Conservation (phyloP, 805 yeast species). For the Candida wancherniae region DNA sequence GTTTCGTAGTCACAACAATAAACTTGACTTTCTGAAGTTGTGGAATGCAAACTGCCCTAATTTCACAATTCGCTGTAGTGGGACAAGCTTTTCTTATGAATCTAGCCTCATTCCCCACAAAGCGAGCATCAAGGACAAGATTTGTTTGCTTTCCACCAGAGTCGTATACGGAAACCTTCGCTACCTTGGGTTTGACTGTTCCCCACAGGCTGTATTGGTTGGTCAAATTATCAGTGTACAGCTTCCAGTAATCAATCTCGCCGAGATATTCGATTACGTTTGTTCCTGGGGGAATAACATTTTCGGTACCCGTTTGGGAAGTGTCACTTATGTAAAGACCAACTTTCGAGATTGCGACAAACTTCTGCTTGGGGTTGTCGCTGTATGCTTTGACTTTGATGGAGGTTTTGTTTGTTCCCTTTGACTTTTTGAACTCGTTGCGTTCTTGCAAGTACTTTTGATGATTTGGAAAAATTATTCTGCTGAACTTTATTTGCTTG, state of each 20-base stretch:
- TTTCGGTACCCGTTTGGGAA: constrained; percentile 9
- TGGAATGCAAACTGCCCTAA: constrained; percentile 44
- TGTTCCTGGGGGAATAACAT: constrained; percentile 40
- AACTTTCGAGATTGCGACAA: constrained; percentile 63
- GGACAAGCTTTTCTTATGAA: constrained; percentile 72
- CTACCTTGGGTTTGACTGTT: constrained; percentile 46
- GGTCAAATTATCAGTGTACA: constrained; percentile 57
- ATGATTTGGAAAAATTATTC: constrained; percentile 30
- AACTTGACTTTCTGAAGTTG: constrained; percentile 44
- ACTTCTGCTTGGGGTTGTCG: constrained; percentile 55
- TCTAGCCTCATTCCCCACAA: constrained; percentile 69
- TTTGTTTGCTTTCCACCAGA: constrained; percentile 18
- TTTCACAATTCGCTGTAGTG: constrained; percentile 59
- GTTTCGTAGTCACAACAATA: constrained; percentile 50
- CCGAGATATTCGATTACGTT: constrained; percentile 65
- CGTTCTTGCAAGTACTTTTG: constrained; percentile 29
- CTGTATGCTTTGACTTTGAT: constrained; percentile 53
- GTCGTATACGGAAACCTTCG: constrained; percentile 17
- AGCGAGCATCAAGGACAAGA: constrained; percentile 73
- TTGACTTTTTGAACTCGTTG: constrained; percentile 25
- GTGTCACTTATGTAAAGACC: constrained; percentile 48
- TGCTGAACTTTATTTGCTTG: constrained; percentile 27
- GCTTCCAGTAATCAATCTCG: constrained; percentile 60
- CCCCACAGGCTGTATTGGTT: constrained; percentile 80
- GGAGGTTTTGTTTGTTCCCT: constrained; percentile 23